Percentiles rank a stretch among this genome's conserved stretches.
Evolutionary conservation across 1,284 basidiomycete species (phyloP).

Genomic region (Boletellus deceptivus): DNA sequence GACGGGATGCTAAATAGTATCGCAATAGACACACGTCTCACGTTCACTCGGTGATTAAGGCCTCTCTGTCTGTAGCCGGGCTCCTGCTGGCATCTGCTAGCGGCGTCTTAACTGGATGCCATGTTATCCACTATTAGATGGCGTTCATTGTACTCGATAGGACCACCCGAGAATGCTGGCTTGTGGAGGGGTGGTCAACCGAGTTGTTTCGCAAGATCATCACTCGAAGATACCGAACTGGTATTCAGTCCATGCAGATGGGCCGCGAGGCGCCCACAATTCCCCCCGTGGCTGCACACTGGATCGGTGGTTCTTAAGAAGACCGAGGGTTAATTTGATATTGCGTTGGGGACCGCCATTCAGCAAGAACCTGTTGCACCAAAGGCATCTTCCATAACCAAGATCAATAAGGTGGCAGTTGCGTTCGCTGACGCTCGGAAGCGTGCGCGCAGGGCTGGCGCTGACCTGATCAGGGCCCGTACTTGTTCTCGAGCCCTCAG

Average conservation of each 20-base stretch:
- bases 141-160: conserved; percentile 63
- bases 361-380: conserved; percentile 50
- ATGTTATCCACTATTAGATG: conserved; percentile 57
- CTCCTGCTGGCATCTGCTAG: conserved; percentile 34
- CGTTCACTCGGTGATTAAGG: too few relatives aligned
- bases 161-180: conserved; percentile 51
- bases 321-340: conserved; percentile 70
- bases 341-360: conserved; percentile 49
- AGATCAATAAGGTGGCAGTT: conserved; percentile 57
- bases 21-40: too few relatives aligned
- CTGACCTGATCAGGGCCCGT: conserved; percentile 72
- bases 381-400: conserved; percentile 49
- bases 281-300: conserved; percentile 55
- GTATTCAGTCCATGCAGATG: conserved; percentile 80
- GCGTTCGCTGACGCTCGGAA: conserved; percentile 61
- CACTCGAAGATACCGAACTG: conserved; percentile 66
- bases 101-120: conserved; percentile 48
- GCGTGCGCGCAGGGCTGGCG: conserved; percentile 51
- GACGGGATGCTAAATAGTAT: too few relatives aligned
- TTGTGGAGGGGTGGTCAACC: conserved; percentile 80
- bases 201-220: conserved; percentile 65
- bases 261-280: conserved; percentile 68
- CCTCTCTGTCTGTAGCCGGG: too few relatives aligned
- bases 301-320: conserved; percentile 41
- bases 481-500: conserved; percentile 55